Base-by-base conservation (phyloP, 805 yeast species). In the Wickerhamiella azymoides region DNA sequence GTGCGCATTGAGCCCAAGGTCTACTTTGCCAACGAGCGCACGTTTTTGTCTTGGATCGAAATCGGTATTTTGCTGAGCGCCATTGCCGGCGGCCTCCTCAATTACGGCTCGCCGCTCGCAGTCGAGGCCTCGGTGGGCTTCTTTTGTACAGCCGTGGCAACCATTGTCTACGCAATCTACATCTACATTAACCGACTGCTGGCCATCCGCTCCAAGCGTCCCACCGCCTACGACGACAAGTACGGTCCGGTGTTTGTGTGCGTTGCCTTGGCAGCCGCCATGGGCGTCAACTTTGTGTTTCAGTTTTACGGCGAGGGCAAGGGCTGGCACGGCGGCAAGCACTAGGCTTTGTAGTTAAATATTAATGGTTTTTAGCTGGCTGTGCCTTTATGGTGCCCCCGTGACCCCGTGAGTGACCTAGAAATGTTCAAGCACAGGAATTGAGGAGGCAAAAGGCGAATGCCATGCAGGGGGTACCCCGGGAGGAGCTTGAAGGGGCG, bases 1-100 rank as follows among this genome's bases (percentile, higher is more conserved):
- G 93, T 92, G 33, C 76, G 98, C 57, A 88, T 92, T 32, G 98
- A 92, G 65, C 98, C 98, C 48, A 92, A 92, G 67, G 98, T 92
- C n/a, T 92, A 92, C 62, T 92, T 92, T 64, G 98, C 98, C 6
- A 85, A 94, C 19, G 98, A 92, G 64, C 77, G 98, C 66, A 92
- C 98, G 0, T 89, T 79, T 59, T 70, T 92, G 51, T 76, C 93
- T 36, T 92, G 98, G 98, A 67, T 89, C 47, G 88, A 94, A 36
- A 84, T 92, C 54, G 84, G 92, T 8, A 76, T 92, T 70, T 69
- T 89, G 37, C 70, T 92, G 47, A 86, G 92, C 38, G 93, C 89
- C 40, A 82, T 94, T 36, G 93, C 96, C 1, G 82, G 86, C 8
- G 74, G 94, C 0, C 70, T 92, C 54, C 68, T 89, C 54, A 82